Percentiles rank a stretch among this genome's conserved stretches.
Conservation (phyloP, 2,329 filamentous ascomycete species). For the Arthrobotrys megalospora region DNA sequence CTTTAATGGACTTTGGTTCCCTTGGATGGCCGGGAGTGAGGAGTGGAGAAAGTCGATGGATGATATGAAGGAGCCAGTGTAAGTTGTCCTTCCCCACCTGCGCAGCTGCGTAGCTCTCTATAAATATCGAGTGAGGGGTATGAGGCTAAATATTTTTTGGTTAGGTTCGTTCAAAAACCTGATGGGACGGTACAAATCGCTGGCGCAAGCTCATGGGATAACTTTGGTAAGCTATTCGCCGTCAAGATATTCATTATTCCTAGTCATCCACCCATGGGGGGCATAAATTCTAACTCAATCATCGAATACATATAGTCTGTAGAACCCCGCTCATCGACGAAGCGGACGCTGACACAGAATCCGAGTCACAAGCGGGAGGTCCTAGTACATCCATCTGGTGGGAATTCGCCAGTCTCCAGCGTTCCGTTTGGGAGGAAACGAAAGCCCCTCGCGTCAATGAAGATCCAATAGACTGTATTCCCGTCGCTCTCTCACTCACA, state of each 20-base stretch:
- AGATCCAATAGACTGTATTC: constrained; percentile 14
- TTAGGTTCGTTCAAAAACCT: constrained; percentile 25
- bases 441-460: constrained; percentile 1
- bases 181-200: constrained; percentile 4
- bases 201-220: constrained; percentile 28
- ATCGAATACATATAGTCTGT: constrained; percentile 21
- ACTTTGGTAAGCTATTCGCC: constrained; percentile 24
- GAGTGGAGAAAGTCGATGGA: constrained; percentile 12
- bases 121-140: neutral
- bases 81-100: constrained; percentile 19
- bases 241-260: too few relatives aligned
- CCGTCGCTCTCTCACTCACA: neutral
- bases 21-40: constrained; percentile 38
- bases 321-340: neutral
- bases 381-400: neutral
- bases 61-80: constrained; percentile 24
- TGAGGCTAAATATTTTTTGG: neutral
- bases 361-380: constrained; percentile 5
- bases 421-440: constrained; percentile 17
- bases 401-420: constrained; percentile 37
- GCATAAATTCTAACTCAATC: neutral
- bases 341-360: constrained; percentile 10
- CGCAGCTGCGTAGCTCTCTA: too few relatives aligned
- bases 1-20: constrained; percentile 21
- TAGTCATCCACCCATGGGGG: too few relatives aligned